A percentile compares a stretch with the other conserved stretches of the same genome.
phyloP scores from a whole-genome alignment of 116 monocot genomes.

The Iris pallida region DNA sequence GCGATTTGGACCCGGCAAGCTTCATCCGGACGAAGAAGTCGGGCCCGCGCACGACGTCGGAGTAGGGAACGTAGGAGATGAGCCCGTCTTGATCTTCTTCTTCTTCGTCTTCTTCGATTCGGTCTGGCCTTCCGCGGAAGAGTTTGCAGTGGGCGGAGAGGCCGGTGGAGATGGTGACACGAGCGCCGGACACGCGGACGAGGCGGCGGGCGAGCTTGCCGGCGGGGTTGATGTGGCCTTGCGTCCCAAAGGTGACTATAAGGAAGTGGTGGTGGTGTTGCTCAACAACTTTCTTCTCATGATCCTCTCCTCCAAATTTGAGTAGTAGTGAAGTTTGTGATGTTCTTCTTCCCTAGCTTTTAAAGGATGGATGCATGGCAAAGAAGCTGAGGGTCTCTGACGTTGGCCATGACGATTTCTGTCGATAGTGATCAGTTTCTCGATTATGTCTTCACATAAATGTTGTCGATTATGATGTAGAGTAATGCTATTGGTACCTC shows the following conservation, averaged over 20 bases:
- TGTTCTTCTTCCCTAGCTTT: no score
- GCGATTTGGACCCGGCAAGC: neutral
- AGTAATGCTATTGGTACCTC: no score
- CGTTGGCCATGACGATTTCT: no score
- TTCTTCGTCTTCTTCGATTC: neutral
- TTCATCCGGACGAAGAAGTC: constrained; percentile 1
- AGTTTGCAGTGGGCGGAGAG: constrained; percentile 9
- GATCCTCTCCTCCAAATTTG: no score
- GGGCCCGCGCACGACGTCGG: constrained; percentile 17
- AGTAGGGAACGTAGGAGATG: constrained; percentile 24
- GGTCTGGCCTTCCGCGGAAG: constrained; percentile 1
- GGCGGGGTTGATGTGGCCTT: constrained; percentile 3
- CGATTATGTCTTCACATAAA: no score
- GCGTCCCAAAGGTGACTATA: neutral
- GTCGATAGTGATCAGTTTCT: no score
- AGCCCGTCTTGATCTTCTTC: constrained; percentile 8
- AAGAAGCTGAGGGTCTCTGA: no score
- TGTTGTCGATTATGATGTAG: no score
- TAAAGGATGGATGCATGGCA: no score
- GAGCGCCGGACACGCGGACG: neutral
- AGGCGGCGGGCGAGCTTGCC: constrained; percentile 1
- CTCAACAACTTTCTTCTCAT: no score
- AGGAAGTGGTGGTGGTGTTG: neutral
- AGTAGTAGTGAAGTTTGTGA: no score
- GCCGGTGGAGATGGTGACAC: constrained; percentile 16